phyloP scores from a whole-genome alignment of 352 stramenopile species.

The Blastocystis sp. region DNA sequence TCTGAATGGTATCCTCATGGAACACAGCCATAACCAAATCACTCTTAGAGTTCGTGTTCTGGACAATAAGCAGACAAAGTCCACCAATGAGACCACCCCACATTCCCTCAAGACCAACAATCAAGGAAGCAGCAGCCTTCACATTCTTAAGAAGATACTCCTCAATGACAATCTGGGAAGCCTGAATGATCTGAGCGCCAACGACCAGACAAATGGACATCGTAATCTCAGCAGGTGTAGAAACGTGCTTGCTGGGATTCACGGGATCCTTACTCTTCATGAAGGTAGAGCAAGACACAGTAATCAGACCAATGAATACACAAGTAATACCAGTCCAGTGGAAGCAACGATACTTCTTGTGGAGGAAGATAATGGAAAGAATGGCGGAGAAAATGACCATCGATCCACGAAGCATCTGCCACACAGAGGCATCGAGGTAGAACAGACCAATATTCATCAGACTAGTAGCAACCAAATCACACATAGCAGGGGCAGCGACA shows the following conservation, averaged over 20 bases:
- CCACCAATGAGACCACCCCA: slow-evolving; percentile 69
- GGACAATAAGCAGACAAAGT: not conserved
- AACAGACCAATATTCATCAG: slow-evolving; percentile 77
- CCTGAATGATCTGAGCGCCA: slow-evolving; percentile 73
- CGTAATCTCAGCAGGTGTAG: slow-evolving; percentile 40
- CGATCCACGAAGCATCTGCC: slow-evolving; percentile 79
- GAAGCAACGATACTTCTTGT: slow-evolving; percentile 75
- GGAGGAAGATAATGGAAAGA: slow-evolving; percentile 76
- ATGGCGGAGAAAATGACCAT: slow-evolving; percentile 82
- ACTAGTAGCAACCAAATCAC: slow-evolving; percentile 77
- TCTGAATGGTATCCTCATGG: slow-evolving; percentile 59
- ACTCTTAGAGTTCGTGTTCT: slow-evolving; percentile 32
- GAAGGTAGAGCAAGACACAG: slow-evolving; percentile 63
- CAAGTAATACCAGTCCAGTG: slow-evolving; percentile 76
- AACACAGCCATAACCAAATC: slow-evolving; percentile 28
- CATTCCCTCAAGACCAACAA: slow-evolving; percentile 77
- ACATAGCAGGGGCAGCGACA: slow-evolving; percentile 69
- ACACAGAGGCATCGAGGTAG: slow-evolving; percentile 79
- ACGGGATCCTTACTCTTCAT: slow-evolving; percentile 51
- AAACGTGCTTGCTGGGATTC: not conserved
- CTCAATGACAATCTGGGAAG: slow-evolving; percentile 79
- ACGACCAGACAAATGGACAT: slow-evolving; percentile 75
- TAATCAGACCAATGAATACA: slow-evolving; percentile 60
- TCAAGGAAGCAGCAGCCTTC: slow-evolving; percentile 66
- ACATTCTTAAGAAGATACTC: slow-evolving; percentile 78